Evolutionary conservation across 805 yeast genomes (phyloP), one percentile per base, ranked within the genome.

Genomic region (Teunomyces pallodes): DNA sequence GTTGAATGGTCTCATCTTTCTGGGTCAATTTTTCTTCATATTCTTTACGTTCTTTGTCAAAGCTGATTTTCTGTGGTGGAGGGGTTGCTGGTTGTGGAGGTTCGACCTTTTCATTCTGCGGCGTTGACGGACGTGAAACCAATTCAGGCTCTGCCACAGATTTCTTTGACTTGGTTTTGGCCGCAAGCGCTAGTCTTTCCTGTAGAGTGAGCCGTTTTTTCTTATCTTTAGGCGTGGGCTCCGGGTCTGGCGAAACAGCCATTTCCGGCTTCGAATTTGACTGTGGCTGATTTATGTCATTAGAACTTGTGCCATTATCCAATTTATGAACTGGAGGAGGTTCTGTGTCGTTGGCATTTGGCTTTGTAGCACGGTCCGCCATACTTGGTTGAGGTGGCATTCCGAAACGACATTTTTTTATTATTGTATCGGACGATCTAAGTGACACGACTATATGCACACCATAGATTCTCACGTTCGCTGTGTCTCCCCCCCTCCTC

Each of bases 151-250:
- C 46, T 5, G 14, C 16, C 27, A 9, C 16, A 5, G 40, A 8
- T 40, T 65, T 70, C 45, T 62, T 65, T 28, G 52, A 49, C 29
- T 72, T 72, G 10, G 72, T 72, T 49, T 79, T 75, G 5, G 96
- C 90, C 1, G 97, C 97, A 52, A 83, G 66, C 1, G 94, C 95
- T 45, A 91, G 73, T 51, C 97, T 75, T 58, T 91, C 96, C 58
- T 89, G 95, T 55, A 92, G 72, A 0, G 96, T 83, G 14, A 88
- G 68, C 52, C 91, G 74, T 62, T 85, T 86, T 54, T 74, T 76
- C 43, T 56, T 53, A 9, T 54, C 45, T 43, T 48, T 43, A 35
- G 46, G 26, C 3, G 42, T n/a, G 30, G 36, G 12, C 16, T 31
- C 17, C 14, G 41, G 28, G 5, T 17, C 13, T 4, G 36, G n/a